A percentile compares a stretch with the other conserved stretches of the same genome.
Conservation (phyloP, 1,139 yeast genomes). For the Lodderomyces jiufengensis region DNA sequence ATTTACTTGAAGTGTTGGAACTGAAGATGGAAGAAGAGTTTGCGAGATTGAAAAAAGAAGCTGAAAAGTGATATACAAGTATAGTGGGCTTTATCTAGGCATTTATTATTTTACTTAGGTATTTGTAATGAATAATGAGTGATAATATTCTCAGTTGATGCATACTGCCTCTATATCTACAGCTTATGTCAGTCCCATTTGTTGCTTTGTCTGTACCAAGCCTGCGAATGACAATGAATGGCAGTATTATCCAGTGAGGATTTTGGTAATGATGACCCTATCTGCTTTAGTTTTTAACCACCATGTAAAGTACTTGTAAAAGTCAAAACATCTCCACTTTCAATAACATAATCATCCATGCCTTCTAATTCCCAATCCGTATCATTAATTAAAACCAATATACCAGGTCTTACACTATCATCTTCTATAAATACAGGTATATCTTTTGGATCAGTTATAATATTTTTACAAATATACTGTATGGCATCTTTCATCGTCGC, state of each 20-base stretch:
- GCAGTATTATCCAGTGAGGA: too few species aligned
- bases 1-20: constrained; percentile 48
- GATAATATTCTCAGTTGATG: too few species aligned
- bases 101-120: not conserved
- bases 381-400: constrained; percentile 85
- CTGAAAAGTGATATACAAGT: not conserved
- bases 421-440: constrained; percentile 77
- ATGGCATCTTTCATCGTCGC: constrained; percentile 58
- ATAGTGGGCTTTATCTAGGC: not conserved
- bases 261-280: too few species aligned
- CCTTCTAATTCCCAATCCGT: constrained; percentile 98
- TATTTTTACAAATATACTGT: constrained; percentile 46
- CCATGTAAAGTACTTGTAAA: constrained; percentile 96
- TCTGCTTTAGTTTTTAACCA: constrained; percentile 52
- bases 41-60: constrained; percentile 8
- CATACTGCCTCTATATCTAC: too few species aligned
- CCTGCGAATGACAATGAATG: too few species aligned
- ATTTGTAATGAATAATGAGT: not conserved
- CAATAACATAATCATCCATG: constrained; percentile 72
- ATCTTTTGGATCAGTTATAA: constrained; percentile 62
- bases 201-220: too few species aligned
- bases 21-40: constrained; percentile 44
- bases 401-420: constrained; percentile 82
- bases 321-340: constrained; percentile 72
- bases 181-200: too few species aligned